Conservation (phyloP, 2,329 filamentous ascomycete species). For the Harringtonia aguacate region DNA sequence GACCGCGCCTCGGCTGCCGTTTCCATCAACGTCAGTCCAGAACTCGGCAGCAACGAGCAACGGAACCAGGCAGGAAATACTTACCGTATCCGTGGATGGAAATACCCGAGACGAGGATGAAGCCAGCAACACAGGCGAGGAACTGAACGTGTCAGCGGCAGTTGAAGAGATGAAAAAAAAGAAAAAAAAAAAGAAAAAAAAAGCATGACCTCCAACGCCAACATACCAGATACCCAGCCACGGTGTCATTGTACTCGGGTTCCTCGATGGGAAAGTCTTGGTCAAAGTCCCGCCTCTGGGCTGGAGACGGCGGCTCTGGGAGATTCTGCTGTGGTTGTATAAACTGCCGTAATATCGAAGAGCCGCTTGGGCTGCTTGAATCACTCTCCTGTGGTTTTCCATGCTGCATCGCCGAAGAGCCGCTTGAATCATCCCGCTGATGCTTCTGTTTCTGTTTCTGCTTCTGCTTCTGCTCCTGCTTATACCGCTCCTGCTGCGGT, state of each 20-base stretch:
- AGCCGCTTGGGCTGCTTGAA: too few species aligned
- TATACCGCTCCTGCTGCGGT: neutral
- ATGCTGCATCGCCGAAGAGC: too few species aligned
- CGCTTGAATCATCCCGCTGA: too few species aligned
- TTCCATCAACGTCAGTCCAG: neutral
- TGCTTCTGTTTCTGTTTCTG: neutral
- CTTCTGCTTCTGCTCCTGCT: neutral
- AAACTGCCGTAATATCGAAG: conserved; percentile 19
- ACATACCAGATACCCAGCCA: conserved; percentile 79
- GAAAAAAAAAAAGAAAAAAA: too few species aligned
- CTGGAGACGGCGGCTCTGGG: neutral
- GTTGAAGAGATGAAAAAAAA: too few species aligned
- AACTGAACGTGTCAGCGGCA: too few species aligned
- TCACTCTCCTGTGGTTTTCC: neutral
- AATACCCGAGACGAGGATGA: conserved; percentile 9
- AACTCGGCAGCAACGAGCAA: neutral
- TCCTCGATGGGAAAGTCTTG: conserved; percentile 71
- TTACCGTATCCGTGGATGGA: conserved; percentile 12
- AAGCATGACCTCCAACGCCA: conserved; percentile 18
- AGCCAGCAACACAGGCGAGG: conserved; percentile 15
- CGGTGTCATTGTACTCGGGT: conserved; percentile 85
- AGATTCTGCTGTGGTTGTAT: too few species aligned
- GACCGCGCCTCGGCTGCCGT: conserved; percentile 36
- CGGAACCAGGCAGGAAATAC: neutral
- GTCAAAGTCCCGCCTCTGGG: conserved; percentile 53